A percentile compares a stretch with the other conserved stretches of the same genome.
Evolutionary conservation across 345 rosid genomes (phyloP).

Genomic region (Angophora floribunda): DNA sequence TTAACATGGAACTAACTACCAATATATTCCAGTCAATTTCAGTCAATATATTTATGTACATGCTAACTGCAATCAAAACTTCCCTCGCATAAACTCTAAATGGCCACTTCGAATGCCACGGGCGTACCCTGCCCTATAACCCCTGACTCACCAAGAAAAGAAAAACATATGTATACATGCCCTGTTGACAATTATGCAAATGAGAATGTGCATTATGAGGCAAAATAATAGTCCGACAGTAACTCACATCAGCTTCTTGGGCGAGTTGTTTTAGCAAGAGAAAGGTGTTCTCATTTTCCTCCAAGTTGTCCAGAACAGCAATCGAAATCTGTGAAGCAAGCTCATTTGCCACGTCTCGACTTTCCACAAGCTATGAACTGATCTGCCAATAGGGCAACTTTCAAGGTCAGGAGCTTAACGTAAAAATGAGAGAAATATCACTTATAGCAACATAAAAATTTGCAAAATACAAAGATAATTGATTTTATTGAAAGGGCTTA

Average conservation of each 20-base stretch:
- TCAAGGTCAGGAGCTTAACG: not conserved
- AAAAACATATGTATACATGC: not conserved
- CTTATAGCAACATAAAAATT: not conserved
- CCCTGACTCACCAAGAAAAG: not conserved
- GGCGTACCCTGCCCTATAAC: not conserved
- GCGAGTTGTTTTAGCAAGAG: constrained; percentile 63
- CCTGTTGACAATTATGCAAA: not conserved
- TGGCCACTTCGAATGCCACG: not conserved
- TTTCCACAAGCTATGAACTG: constrained; percentile 78
- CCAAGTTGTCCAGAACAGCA: constrained; percentile 74
- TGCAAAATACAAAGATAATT: not conserved
- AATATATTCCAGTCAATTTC: not conserved
- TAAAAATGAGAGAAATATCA: not conserved
- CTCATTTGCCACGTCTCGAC: constrained; percentile 64
- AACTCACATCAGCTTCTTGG: constrained; percentile 64
- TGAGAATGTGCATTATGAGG: not conserved
- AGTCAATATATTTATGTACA: not conserved
- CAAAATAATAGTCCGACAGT: not conserved
- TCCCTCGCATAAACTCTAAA: not conserved
- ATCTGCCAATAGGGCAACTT: constrained; percentile 27
- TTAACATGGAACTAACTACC: not conserved
- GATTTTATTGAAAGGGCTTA: not conserved
- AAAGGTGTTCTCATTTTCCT: constrained; percentile 69
- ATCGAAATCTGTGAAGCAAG: constrained; percentile 78
- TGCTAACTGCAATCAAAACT: not conserved